These are phyloP conservation scores for Aspergillus sp. DNA, from an alignment of 2,329 filamentous ascomycete genomes.

Conservation along the genomic window DNA sequence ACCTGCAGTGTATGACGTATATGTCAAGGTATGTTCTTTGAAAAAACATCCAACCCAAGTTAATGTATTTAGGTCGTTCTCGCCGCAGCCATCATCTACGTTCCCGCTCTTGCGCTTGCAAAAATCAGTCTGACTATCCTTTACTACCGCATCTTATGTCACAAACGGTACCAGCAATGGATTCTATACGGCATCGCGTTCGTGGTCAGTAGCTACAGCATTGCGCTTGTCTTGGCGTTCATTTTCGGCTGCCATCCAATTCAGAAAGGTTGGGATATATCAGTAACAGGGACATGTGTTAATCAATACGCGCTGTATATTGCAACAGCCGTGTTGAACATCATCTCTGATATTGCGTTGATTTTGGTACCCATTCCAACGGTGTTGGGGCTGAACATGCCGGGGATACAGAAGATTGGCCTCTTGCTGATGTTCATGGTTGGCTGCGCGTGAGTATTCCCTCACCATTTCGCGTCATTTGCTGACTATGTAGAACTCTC, in stretches of 20 bases:
- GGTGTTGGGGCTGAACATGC: conserved; percentile 24
- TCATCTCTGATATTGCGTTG: conserved; percentile 23
- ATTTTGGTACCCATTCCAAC: conserved; percentile 25
- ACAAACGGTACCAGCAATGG: neutral
- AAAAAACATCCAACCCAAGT: neutral
- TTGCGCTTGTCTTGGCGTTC: neutral
- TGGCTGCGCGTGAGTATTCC: conserved; percentile 27
- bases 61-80: neutral
- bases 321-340: conserved; percentile 23
- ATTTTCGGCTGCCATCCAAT: conserved; percentile 5
- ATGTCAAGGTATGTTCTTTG: neutral
- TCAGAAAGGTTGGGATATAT: neutral
- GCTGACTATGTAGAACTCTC: conserved; percentile 17
- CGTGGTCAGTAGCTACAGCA: neutral
- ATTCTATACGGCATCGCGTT: neutral
- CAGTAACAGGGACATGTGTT: neutral
- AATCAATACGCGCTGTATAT: conserved; percentile 16
- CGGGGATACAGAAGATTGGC: conserved; percentile 23
- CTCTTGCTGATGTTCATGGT: conserved; percentile 25
- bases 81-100: neutral
- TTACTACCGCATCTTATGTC: neutral
- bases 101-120: neutral
- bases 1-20: neutral
- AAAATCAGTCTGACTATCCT: neutral
- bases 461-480: neutral